A percentile compares a stretch with the other conserved stretches of the same genome.
Conservation (phyloP, 352 stramenopile genomes). For the Phytophthora foliorum region DNA sequence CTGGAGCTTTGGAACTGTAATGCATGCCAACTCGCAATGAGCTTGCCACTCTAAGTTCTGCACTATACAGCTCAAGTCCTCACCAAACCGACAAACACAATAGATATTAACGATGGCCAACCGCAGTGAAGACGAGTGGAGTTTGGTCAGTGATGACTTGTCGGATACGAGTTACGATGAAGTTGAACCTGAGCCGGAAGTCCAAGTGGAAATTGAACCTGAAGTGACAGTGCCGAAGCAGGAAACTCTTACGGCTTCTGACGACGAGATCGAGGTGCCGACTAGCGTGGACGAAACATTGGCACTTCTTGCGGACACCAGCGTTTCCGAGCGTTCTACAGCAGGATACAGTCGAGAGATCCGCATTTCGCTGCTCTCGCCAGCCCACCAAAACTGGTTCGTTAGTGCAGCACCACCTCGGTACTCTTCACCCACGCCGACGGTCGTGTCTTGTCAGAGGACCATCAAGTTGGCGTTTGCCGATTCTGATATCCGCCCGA, state of each 20-base stretch:
- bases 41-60: slow-evolving; percentile 21
- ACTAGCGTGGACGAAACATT: slow-evolving; percentile 7
- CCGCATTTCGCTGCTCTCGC: slow-evolving; percentile 49
- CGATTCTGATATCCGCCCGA: background rate
- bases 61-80: slow-evolving; percentile 9
- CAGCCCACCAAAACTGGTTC: slow-evolving; percentile 41
- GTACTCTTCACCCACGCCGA: slow-evolving; percentile 2
- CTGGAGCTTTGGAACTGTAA: slow-evolving; percentile 9
- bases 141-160: slow-evolving; percentile 51
- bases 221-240: slow-evolving; percentile 13
- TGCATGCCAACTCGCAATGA: background rate
- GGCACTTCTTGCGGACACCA: slow-evolving; percentile 39
- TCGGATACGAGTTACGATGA: slow-evolving; percentile 43
- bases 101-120: slow-evolving; percentile 14
- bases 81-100: background rate
- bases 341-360: slow-evolving; percentile 33
- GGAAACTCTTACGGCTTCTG: background rate
- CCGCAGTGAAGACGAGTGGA: slow-evolving; percentile 67
- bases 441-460: slow-evolving; percentile 5
- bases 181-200: slow-evolving; percentile 40
- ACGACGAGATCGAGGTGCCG: background rate
- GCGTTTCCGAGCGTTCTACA: slow-evolving; percentile 8
- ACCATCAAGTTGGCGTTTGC: slow-evolving; percentile 45
- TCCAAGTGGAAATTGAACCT: slow-evolving; percentile 32
- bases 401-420: slow-evolving; percentile 2